A percentile compares a stretch with the other conserved stretches of the same genome.
phyloP scores from a whole-genome alignment of 2,329 filamentous ascomycete genomes.

The Fusarium xyrophilum region DNA sequence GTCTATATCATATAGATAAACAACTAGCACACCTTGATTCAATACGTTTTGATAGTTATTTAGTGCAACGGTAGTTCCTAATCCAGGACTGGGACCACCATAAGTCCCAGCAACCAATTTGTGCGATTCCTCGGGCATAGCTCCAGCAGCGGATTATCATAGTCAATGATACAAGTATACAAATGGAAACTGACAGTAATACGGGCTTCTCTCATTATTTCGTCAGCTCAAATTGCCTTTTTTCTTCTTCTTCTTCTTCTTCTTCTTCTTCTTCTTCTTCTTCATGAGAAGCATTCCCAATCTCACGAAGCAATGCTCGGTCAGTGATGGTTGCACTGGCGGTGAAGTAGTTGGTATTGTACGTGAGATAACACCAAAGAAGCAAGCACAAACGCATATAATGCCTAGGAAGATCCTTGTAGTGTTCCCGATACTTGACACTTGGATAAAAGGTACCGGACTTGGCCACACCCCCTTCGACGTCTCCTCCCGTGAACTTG shows the following conservation, averaged over 20 bases:
- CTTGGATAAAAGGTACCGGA: neutral
- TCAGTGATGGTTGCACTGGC: neutral
- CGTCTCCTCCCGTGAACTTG: slow-evolving; percentile 22
- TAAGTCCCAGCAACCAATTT: neutral
- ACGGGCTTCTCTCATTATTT: neutral
- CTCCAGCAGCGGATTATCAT: neutral
- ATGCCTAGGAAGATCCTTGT: neutral
- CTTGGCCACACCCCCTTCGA: slow-evolving; percentile 4
- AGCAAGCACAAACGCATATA: neutral
- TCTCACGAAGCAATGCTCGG: neutral
- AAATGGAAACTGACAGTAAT: neutral
- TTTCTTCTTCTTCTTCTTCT: neutral
- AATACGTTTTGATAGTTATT: neutral
- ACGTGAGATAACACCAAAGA: neutral
- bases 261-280: neutral
- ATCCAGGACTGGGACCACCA: too few species aligned
- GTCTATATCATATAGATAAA: neutral
- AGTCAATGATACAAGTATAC: neutral
- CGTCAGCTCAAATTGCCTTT: too few species aligned
- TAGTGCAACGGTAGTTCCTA: neutral
- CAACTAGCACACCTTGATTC: neutral
- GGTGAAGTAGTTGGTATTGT: neutral
- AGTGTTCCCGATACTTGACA: neutral
- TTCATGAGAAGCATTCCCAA: too few species aligned
- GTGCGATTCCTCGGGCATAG: neutral